Evolutionary conservation across 768 basidiomycete species (phyloP), one percentile per base, ranked within the genome.

Genomic region (Macrolepiota albuminosa): DNA sequence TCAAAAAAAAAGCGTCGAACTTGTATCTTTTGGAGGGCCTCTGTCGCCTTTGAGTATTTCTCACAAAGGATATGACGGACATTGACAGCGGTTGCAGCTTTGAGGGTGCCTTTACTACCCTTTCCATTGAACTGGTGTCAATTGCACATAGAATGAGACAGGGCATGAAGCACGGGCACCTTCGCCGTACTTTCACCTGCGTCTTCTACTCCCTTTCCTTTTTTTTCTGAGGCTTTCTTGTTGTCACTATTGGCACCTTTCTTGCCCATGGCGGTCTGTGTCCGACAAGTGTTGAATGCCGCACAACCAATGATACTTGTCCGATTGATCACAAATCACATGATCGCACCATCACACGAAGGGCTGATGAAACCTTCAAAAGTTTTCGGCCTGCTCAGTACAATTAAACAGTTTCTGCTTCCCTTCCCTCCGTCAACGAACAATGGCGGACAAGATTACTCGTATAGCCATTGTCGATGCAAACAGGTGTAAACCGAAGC

Each of bases 401-500:
- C 47, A 49, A 37, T 43, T 46, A 39, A 56, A 46, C 47, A 49
- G 24, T 43, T 52, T 50, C 51, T 55, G 43, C 42, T 52, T 66
- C 57, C 57, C 57, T 57, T 56, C 54, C 33, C 51, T 57, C 60
- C 54, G 54, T 56, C 59, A 40, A 60, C 53, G 43, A 54, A 58
- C 55, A 62, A 92, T 94, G 93, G 81, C 88, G 40, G 96, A 97
- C 79, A 96, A 95, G 75, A 95, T 98, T 67, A 99, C 97, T 56
- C 89, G 97, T 81, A 95, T 98, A 69, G 96, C 96, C 62, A 95
- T 98, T 68, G 91, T 93, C 64, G 91, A 94, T 72, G 67, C 89
- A 9, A 94, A 95, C 79, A 83, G 87, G 57, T 98, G 96, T 80
- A 96, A 97, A 72, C 97, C 97, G 21, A 98, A 99, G 75, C 81